These are phyloP conservation scores for Beauveria pseudobassiana DNA, from an alignment of 2,329 filamentous ascomycete species.

Conservation along the genomic window DNA sequence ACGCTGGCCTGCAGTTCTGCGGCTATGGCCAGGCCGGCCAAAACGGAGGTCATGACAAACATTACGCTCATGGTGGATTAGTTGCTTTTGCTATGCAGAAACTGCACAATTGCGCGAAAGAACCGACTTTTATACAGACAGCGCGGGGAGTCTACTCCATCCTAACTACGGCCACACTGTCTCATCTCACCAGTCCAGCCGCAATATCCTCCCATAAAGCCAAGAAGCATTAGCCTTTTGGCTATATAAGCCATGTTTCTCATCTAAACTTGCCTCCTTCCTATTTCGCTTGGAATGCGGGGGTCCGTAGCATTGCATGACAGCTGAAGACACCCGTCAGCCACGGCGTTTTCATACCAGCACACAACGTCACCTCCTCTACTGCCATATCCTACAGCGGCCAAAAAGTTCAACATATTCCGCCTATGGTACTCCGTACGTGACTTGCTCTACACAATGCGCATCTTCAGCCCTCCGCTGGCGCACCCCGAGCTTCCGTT, in stretches of 20 bases:
- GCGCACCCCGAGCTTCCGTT: too few relatives aligned
- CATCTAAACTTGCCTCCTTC: neutral
- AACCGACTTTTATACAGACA: neutral
- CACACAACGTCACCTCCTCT: too few relatives aligned
- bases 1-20: neutral
- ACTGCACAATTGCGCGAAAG: neutral
- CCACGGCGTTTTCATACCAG: neutral
- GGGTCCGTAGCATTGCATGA: constrained; percentile 6
- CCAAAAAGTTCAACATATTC: too few relatives aligned
- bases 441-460: too few relatives aligned
- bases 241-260: neutral
- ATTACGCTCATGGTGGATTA: neutral
- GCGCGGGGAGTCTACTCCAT: neutral
- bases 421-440: too few relatives aligned
- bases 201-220: neutral
- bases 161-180: neutral
- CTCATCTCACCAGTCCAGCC: neutral
- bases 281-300: neutral
- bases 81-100: neutral
- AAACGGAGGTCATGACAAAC: neutral
- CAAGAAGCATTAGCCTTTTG: neutral
- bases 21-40: neutral
- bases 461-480: too few relatives aligned
- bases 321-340: neutral
- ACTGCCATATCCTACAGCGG: too few relatives aligned